Conservation (phyloP, 192 early-diverging fungal species). For the Coemansia sp. region DNA sequence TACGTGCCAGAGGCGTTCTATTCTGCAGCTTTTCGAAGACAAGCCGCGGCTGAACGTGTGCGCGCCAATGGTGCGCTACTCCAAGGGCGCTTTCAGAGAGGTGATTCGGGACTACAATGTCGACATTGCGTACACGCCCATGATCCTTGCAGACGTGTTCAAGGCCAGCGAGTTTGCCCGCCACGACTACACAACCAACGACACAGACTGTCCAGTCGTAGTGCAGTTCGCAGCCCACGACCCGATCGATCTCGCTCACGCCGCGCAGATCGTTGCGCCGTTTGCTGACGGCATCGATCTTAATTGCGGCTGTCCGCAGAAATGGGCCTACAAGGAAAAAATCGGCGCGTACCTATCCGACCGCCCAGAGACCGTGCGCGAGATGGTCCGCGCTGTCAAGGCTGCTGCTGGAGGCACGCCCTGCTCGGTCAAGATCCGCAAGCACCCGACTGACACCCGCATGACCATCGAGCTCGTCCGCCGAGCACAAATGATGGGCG, state of each 20-base stretch:
- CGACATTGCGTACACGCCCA: constrained; percentile 91
- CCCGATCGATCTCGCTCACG: constrained; percentile 77
- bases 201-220: constrained; percentile 80
- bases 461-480: constrained; percentile 85
- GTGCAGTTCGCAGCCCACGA: constrained; percentile 93
- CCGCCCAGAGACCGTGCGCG: constrained; percentile 83
- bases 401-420: constrained; percentile 62
- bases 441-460: constrained; percentile 59
- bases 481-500: constrained; percentile 79
- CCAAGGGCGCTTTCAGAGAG: constrained; percentile 90
- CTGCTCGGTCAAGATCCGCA: constrained; percentile 84
- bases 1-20: constrained; percentile 31
- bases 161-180: constrained; percentile 79
- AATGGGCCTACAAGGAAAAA: constrained; percentile 88
- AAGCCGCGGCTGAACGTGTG: constrained; percentile 75
- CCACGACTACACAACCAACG: constrained; percentile 83
- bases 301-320: constrained; percentile 97
- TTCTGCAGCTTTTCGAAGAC: constrained; percentile 58
- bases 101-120: constrained; percentile 81
- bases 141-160: constrained; percentile 95
- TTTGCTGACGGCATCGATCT: constrained; percentile 74
- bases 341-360: constrained; percentile 88
- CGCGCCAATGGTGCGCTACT: constrained; percentile 97
- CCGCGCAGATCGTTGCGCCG: constrained; percentile 77
- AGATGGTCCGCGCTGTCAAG: constrained; percentile 84